Evolutionary conservation across 2,329 filamentous ascomycete species (phyloP), one percentile per base, ranked within the genome.

Genomic region (Aspergillus phoenicis): DNA sequence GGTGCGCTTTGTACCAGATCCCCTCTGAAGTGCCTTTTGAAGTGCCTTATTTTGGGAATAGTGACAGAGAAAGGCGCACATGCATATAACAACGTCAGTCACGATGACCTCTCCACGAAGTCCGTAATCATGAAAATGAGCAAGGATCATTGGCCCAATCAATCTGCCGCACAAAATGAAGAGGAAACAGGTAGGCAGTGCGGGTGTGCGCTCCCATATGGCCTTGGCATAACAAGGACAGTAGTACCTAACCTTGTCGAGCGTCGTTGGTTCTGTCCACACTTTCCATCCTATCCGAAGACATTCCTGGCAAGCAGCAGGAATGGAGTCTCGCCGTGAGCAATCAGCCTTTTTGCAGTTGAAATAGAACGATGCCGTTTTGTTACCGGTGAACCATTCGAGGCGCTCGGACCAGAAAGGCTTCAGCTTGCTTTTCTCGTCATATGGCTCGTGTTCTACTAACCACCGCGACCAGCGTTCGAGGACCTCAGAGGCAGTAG

Each of bases 401-500:
- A 66, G 43, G 13, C 64, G 57, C 8, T 60, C 24, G 17, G 33
- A 49, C 64, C 64, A 66, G 33, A 65, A 65, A 10, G 64, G 61
- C 4, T 57, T 43, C 13, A 66, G 52, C 7, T 38, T 8, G 2
- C 61, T 59, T 4, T 58, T 20, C 2, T 59, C 54, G 38, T 57
- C 54, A 22, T 62, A 66, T 2, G 64, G 63, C 0, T 54, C 4
- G n/a, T 65, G 43, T 4, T 49, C 30, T 8, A 38, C 15, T 3
- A 66, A 55, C 64, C 64, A 66, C 8, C 43, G 47, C 8, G 59
- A 57, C 64, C 64, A 66, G 36, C 57, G 60, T 8, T 59, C 47
- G 11, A 66, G 20, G 8, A 62, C 49, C n/a, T 57, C 57, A 4
- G 52, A 43, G 2, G 57, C 64, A 30, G 47, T 41, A 13, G 51